Evolutionary conservation across 176 grass and related monocot species (phyloP).

Genomic region (Phyllostachys edulis): DNA sequence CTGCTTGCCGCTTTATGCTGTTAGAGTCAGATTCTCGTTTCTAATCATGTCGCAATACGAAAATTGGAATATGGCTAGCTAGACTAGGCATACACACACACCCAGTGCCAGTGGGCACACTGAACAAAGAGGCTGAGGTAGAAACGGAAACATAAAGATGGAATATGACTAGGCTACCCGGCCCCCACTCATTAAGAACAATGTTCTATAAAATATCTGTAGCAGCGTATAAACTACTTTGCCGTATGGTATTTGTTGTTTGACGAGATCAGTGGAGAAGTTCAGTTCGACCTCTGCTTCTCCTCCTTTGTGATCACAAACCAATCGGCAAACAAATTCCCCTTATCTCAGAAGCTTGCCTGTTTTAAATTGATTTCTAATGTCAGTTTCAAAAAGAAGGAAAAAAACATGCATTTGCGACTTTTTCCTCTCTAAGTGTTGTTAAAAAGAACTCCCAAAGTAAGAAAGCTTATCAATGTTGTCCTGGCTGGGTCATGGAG

Average conservation of each 20-base stretch:
- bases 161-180: not conserved
- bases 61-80: not conserved
- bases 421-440: not conserved
- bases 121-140: not conserved
- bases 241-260: not conserved
- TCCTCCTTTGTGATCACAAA: not conserved
- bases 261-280: conserved; percentile 15
- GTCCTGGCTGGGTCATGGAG: not conserved
- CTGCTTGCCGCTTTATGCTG: not conserved
- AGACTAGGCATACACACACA: not conserved
- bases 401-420: not conserved
- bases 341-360: not conserved
- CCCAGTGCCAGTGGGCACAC: not conserved
- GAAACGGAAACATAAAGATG: not conserved
- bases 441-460: too few species aligned
- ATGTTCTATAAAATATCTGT: not conserved
- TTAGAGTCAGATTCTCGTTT: not conserved
- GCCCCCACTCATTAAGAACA: not conserved
- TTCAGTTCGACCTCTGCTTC: conserved; percentile 2
- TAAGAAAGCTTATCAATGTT: too few species aligned
- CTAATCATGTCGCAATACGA: not conserved
- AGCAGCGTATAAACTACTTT: not conserved
- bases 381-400: not conserved
- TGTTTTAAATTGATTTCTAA: not conserved
- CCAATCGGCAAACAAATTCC: not conserved